phyloP scores from a whole-genome alignment of 192 early-diverging fungal genomes.

The Funneliformis geosporum region DNA sequence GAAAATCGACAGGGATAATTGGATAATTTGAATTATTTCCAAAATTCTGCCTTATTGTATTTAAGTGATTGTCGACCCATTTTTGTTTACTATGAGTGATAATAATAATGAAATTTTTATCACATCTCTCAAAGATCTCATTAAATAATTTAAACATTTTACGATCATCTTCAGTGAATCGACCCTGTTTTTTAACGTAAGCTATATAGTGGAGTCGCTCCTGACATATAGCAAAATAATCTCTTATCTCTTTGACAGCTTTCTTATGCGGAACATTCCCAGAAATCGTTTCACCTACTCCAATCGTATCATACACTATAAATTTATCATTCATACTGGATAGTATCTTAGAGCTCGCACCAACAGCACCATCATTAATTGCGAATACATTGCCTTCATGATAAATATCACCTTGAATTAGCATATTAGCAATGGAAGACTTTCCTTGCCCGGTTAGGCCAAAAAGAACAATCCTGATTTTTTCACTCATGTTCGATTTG shows the following conservation, averaged over 20 bases:
- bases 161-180: conserved; percentile 19
- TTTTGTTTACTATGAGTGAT: conserved; percentile 27
- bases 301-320: conserved; percentile 30
- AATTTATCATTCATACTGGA: conserved; percentile 10
- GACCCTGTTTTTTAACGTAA: conserved; percentile 29
- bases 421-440: conserved; percentile 33
- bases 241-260: not conserved
- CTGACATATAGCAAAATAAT: not conserved
- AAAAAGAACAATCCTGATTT: too few relatives aligned
- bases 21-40: conserved; percentile 28
- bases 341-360: conserved; percentile 2
- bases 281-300: conserved; percentile 19
- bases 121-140: conserved; percentile 19
- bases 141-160: conserved; percentile 32
- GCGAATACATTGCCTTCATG: not conserved
- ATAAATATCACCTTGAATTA: conserved; percentile 28
- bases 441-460: conserved; percentile 24
- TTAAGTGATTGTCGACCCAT: conserved; percentile 24
- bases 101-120: conserved; percentile 33
- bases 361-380: conserved; percentile 25
- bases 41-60: conserved; percentile 6
- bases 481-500: too few relatives aligned
- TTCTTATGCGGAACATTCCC: not conserved
- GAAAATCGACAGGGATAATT: conserved; percentile 30
- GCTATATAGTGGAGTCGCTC: conserved; percentile 11